These are phyloP conservation scores for Aphanomyces invadans DNA, from an alignment of 352 stramenopile genomes.

Conservation along the genomic window DNA sequence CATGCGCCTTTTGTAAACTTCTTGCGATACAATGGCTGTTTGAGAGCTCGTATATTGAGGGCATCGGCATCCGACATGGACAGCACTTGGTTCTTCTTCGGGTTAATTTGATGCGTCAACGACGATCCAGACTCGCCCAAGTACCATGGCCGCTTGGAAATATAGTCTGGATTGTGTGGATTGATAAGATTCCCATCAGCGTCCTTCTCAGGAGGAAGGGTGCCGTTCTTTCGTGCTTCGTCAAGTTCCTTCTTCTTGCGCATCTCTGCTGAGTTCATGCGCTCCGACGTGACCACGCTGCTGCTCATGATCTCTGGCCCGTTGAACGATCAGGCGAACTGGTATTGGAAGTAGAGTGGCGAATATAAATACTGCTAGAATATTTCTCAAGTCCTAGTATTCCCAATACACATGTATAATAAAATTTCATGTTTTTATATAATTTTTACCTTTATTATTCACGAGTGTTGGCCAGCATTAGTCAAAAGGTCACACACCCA, in stretches of 20 bases:
- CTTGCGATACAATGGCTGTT: slow-evolving; percentile 27
- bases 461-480: no score
- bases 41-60: slow-evolving; percentile 46
- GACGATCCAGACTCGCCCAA: slow-evolving; percentile 89
- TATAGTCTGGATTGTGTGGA: slow-evolving; percentile 99
- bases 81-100: slow-evolving; percentile 87
- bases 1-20: slow-evolving; percentile 88
- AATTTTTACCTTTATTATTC: no score
- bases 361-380: no score
- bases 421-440: no score
- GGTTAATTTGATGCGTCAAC: slow-evolving; percentile 91
- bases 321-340: no score
- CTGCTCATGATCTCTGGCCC: neutral
- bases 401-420: no score
- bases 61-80: slow-evolving; percentile 86
- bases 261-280: slow-evolving; percentile 69
- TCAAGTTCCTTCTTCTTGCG: slow-evolving; percentile 86
- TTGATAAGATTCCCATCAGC: slow-evolving; percentile 97
- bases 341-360: no score
- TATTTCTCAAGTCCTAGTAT: no score
- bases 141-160: slow-evolving; percentile 99
- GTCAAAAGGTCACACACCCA: no score
- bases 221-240: slow-evolving; percentile 86
- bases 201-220: slow-evolving; percentile 79
- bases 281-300: slow-evolving; percentile 38